A percentile compares a stretch with the other conserved stretches of the same genome.
phyloP scores from a whole-genome alignment of 148 eudicot species.

The Rhododendron simsii region DNA sequence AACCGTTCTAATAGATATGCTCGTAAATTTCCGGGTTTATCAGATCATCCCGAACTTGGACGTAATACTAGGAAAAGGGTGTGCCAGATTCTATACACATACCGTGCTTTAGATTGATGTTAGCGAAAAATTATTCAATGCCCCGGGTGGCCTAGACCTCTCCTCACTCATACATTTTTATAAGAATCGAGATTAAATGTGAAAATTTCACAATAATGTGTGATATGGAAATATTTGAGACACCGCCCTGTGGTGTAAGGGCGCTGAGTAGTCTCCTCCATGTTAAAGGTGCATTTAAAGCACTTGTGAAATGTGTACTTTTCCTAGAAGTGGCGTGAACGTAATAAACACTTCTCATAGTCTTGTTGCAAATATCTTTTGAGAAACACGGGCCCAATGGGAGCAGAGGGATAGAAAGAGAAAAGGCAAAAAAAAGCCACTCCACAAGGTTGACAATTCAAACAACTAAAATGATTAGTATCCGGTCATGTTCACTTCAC shows the following conservation, averaged over 20 bases:
- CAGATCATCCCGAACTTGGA: not conserved
- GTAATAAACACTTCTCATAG: not conserved
- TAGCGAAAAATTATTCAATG: too few species aligned
- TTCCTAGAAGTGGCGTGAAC: not conserved
- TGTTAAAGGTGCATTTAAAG: not conserved
- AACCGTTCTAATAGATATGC: not conserved
- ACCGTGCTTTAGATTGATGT: not conserved
- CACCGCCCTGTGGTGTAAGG: too few species aligned
- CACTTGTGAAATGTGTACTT: not conserved
- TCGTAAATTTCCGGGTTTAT: not conserved
- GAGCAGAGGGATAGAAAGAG: too few species aligned
- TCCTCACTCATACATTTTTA: too few species aligned
- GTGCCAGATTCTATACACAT: too few species aligned
- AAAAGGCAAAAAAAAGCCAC: too few species aligned
- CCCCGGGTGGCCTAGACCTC: too few species aligned
- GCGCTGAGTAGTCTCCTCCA: not conserved
- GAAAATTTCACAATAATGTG: too few species aligned
- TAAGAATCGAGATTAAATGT: too few species aligned
- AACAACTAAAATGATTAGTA: not conserved
- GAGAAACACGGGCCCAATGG: too few species aligned
- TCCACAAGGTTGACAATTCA: not conserved
- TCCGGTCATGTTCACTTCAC: not conserved
- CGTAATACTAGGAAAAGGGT: not conserved
- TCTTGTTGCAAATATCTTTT: too few species aligned
- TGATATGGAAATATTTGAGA: too few species aligned